Conservation (phyloP, 176 grass and related monocot species). For the Oryza australiensis region DNA sequence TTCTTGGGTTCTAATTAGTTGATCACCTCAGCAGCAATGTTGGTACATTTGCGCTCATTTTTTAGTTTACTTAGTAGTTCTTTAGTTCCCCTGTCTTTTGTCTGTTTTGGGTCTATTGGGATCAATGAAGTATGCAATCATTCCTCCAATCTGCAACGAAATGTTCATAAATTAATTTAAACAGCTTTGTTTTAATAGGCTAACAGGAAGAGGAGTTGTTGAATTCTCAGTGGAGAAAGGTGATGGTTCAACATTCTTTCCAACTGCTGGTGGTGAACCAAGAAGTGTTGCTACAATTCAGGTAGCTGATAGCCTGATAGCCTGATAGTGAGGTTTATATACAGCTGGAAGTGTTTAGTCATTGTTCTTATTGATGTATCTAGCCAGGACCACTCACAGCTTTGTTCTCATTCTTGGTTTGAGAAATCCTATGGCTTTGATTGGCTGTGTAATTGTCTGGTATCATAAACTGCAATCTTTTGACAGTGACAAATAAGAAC, state of each 20-base stretch:
- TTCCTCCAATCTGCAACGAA: slow-evolving; percentile 25
- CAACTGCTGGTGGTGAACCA: slow-evolving; percentile 78
- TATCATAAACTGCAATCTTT: neutral
- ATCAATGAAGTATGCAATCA: neutral
- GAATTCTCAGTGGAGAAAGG: slow-evolving; percentile 95
- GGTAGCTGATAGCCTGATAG: slow-evolving; percentile 47
- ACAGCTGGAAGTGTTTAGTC: neutral
- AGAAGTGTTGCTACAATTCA: slow-evolving; percentile 78
- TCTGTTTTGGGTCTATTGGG: no score
- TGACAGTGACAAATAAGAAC: slow-evolving; percentile 18
- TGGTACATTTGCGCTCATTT: no score
- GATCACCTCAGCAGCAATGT: neutral
- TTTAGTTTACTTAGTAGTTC: no score
- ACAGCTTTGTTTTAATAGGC: slow-evolving; percentile 54
- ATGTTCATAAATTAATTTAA: slow-evolving; percentile 39
- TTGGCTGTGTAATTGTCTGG: slow-evolving; percentile 10
- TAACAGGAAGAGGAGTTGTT: slow-evolving; percentile 90
- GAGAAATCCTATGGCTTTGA: neutral
- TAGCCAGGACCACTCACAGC: neutral
- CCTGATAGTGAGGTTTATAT: neutral
- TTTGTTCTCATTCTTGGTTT: neutral
- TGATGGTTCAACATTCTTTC: slow-evolving; percentile 88
- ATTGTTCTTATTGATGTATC: neutral
- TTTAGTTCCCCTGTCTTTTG: no score
- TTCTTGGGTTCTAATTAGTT: neutral